phyloP scores from a whole-genome alignment of 179 eudicot species.

The Silene noctiflora region DNA sequence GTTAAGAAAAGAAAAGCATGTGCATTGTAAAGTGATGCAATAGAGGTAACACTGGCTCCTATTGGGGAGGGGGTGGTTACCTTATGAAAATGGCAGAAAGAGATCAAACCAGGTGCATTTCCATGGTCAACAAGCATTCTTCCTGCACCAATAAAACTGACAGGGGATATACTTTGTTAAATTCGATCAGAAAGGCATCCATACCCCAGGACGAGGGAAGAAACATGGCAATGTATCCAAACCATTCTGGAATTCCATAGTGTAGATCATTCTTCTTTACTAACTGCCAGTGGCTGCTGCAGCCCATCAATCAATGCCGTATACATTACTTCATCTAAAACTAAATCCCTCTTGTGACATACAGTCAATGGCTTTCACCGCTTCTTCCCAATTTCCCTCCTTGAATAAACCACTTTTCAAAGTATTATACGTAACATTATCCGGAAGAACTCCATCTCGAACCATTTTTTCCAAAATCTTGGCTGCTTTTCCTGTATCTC shows the following conservation, averaged over 20 bases:
- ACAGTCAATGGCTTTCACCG: constrained; percentile 40
- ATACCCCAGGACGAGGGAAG: background rate
- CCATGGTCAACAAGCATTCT: constrained; percentile 7
- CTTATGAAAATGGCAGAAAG: background rate
- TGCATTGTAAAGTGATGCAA: background rate
- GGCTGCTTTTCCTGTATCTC: constrained; percentile 47
- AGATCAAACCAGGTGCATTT: background rate
- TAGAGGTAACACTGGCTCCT: background rate
- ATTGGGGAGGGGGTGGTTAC: background rate
- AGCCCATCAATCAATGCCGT: constrained; percentile 61
- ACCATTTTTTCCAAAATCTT: constrained; percentile 61
- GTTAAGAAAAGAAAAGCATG: constrained; percentile 4
- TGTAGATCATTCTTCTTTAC: constrained; percentile 44
- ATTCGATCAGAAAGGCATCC: background rate
- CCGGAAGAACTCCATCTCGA: constrained; percentile 59
- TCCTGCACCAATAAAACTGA: background rate
- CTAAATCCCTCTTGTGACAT: constrained; percentile 43
- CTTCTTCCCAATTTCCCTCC: constrained; percentile 61
- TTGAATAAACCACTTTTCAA: constrained; percentile 53
- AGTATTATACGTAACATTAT: constrained; percentile 70
- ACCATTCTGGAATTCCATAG: constrained; percentile 28
- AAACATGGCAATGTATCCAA: constrained; percentile 10
- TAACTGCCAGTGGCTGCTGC: constrained; percentile 31
- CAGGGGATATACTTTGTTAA: background rate
- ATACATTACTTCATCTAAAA: constrained; percentile 65